Evolutionary conservation across 768 basidiomycete species (phyloP), one percentile per base, ranked within the genome.

Genomic region (Podaxis mareebaensis): DNA sequence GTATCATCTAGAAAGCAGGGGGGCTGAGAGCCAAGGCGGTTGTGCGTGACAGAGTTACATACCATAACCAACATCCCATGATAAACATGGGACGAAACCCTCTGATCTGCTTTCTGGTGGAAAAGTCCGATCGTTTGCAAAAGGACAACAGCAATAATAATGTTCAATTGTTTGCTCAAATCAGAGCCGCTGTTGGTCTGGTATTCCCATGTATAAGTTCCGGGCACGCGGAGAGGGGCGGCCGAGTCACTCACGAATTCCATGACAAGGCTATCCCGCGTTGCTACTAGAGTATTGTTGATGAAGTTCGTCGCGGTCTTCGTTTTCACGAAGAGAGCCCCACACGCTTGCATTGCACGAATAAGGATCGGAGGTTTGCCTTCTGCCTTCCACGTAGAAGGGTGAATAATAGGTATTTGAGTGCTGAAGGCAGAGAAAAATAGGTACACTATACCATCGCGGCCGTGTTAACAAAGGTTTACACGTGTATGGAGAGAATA

Each of bases 41-140:
- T 38, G 17, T 39, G n/a, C 11, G 53, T 56, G 24, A 52, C 7
- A 24, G 15, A 28, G 26, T 22, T 15, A 76, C 78, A 68, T 69
- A 87, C 87, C 79, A 81, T 80, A 53, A 86, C 81, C 26, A 90
- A 80, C 79, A 85, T 84, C 40, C 80, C 80, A 73, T 83, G 88
- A 69, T 84, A 88, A n/a, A 81, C 73, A 63, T 74, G 84, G 51
- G 82, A 83, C 58, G 76, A 76, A 30, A 76, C 77, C 62, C 83
- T 77, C 67, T 83, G 80, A 46, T 81, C 80, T 55, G 74, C 67
- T 58, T 77, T 79, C 72, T 83, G 81, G 67, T 83, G 84, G 70
- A 81, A 84, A 36, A 83, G 73, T 20, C 86, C 86, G 67, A 83
- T 85, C 20, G 80, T 87, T 71, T 84, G 86, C 15, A 85, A 72